A percentile compares a stretch with the other conserved stretches of the same genome.
Conservation (phyloP, 192 early-diverging fungal species). For the Coemansia sp. region DNA sequence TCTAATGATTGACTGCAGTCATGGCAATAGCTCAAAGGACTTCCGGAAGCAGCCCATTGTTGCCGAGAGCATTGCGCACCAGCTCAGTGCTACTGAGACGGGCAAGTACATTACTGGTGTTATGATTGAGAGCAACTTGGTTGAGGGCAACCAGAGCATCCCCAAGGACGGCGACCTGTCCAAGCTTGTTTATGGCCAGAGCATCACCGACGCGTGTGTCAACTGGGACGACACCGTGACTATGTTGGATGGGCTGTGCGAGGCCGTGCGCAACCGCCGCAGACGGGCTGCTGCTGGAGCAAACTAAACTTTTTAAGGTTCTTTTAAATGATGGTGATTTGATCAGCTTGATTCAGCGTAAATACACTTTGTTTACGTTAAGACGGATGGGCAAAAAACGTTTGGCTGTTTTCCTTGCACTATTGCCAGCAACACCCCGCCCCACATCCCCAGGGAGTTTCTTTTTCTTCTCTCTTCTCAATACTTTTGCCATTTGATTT, state of each 20-base stretch:
- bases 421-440: neutral
- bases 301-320: conserved; percentile 4
- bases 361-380: conserved; percentile 16
- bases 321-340: neutral
- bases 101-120: conserved; percentile 85
- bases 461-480: conserved; percentile 1
- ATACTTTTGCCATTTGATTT: neutral
- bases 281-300: conserved; percentile 29
- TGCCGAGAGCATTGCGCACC: conserved; percentile 63
- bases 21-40: conserved; percentile 91
- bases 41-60: conserved; percentile 83
- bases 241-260: conserved; percentile 69
- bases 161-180: conserved; percentile 69
- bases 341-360: neutral
- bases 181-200: conserved; percentile 79
- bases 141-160: conserved; percentile 83
- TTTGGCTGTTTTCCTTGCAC: neutral
- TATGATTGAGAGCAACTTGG: conserved; percentile 93
- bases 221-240: conserved; percentile 85
- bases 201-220: conserved; percentile 93
- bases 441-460: conserved; percentile 2
- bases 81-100: conserved; percentile 62
- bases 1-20: conserved; percentile 95
- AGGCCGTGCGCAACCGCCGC: conserved; percentile 72
- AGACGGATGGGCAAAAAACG: neutral